These are phyloP conservation scores for Adansonia rubrostipa DNA, from an alignment of 441 rosid species.

Conservation along the genomic window DNA sequence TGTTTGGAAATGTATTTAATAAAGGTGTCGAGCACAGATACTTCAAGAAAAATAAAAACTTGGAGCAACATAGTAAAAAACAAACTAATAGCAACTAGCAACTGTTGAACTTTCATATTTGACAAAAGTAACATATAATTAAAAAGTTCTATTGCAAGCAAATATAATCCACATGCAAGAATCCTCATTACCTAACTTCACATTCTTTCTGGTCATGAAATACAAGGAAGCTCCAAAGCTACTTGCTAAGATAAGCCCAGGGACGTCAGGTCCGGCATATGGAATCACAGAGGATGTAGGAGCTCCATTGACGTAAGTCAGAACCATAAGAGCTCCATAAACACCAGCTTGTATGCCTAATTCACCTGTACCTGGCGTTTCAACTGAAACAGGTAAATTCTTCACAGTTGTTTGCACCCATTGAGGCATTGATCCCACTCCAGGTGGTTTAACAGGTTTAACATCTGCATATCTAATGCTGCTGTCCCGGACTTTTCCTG, in stretches of 20 bases:
- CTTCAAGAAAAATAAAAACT: too few species aligned
- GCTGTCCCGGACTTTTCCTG: conserved; percentile 82
- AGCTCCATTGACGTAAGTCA: conserved; percentile 82
- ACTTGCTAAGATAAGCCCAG: conserved; percentile 77
- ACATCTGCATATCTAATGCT: conserved; percentile 92
- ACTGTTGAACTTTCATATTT: background rate
- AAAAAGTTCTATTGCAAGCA: background rate
- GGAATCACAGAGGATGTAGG: conserved; percentile 52
- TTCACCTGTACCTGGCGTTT: conserved; percentile 65
- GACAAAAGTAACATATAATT: background rate
- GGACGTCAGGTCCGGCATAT: conserved; percentile 79
- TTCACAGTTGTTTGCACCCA: conserved; percentile 74
- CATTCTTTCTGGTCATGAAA: conserved; percentile 84
- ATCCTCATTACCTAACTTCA: conserved; percentile 73
- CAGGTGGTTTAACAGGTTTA: conserved; percentile 56
- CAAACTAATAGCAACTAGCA: background rate
- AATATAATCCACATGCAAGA: background rate
- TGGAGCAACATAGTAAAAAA: background rate
- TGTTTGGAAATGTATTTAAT: too few species aligned
- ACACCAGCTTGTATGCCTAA: conserved; percentile 87
- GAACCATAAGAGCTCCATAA: conserved; percentile 85
- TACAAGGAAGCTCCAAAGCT: conserved; percentile 94
- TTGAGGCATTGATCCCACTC: conserved; percentile 62
- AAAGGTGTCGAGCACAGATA: too few species aligned
- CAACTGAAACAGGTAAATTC: conserved; percentile 65